These are phyloP conservation scores for Microcera coccophila DNA, from an alignment of 2,329 filamentous ascomycete species.

Conservation along the genomic window DNA sequence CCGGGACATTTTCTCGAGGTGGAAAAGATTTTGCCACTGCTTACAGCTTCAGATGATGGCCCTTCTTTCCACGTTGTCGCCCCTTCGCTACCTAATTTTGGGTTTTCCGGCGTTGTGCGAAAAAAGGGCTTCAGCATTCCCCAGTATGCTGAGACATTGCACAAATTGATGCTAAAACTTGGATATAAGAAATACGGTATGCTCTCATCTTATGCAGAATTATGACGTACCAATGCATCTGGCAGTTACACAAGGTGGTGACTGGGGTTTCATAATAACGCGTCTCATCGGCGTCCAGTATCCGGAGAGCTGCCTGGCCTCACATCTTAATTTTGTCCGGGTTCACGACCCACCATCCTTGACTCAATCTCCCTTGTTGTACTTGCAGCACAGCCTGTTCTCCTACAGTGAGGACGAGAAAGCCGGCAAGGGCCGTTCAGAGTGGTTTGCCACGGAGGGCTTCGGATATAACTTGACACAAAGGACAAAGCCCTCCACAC, in stretches of 20 bases:
- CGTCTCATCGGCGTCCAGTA: conserved; percentile 58
- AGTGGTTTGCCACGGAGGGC: conserved; percentile 57
- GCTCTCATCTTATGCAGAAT: too few relatives aligned
- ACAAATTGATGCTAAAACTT: conserved; percentile 65
- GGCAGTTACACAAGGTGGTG: conserved; percentile 59
- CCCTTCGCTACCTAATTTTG: conserved; percentile 55
- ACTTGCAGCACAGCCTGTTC: conserved; percentile 50
- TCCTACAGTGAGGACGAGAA: conserved; percentile 40
- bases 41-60: conserved; percentile 33
- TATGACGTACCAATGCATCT: neutral
- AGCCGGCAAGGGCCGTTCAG: conserved; percentile 46
- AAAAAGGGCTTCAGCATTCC: conserved; percentile 31
- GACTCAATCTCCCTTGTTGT: conserved; percentile 52
- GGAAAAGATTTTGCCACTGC: conserved; percentile 54
- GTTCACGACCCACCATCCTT: conserved; percentile 47
- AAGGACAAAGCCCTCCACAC: conserved; percentile 68
- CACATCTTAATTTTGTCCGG: conserved; percentile 54
- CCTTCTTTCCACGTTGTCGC: conserved; percentile 54
- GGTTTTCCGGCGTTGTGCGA: conserved; percentile 29
- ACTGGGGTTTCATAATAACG: conserved; percentile 67
- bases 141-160: conserved; percentile 51
- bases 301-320: conserved; percentile 48
- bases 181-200: conserved; percentile 47
- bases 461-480: conserved; percentile 30
- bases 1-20: conserved; percentile 68